phyloP scores from a whole-genome alignment of 2,329 filamentous ascomycete genomes.

The Pseudogymnoascus sp. region DNA sequence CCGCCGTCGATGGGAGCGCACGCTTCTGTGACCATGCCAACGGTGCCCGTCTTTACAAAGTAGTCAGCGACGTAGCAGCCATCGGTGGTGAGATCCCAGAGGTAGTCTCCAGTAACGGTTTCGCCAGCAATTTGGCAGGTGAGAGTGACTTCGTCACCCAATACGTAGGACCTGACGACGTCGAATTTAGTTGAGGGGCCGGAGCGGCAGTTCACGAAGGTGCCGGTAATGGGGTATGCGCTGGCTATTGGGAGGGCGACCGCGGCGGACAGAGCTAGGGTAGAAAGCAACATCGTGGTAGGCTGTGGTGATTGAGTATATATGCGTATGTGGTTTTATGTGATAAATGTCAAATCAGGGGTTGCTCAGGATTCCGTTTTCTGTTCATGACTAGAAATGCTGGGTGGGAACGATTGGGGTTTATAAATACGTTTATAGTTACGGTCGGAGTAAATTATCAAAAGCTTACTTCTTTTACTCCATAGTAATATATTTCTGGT shows the following conservation, averaged over 20 bases:
- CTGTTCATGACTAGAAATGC: not conserved
- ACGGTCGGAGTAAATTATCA: not conserved
- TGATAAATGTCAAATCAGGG: not conserved
- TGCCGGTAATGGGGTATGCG: constrained; percentile 8
- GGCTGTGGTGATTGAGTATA: not conserved
- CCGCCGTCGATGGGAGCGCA: not conserved
- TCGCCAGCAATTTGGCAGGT: constrained; percentile 14
- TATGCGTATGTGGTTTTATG: not conserved
- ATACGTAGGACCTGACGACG: constrained; percentile 12
- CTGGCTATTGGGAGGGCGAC: not conserved
- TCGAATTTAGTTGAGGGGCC: constrained; percentile 9
- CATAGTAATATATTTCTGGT: not conserved
- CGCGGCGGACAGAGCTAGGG: not conserved
- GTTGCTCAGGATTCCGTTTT: not conserved
- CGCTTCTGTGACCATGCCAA: constrained; percentile 7
- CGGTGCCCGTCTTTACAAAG: constrained; percentile 14
- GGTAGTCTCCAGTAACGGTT: constrained; percentile 11
- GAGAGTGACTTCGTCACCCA: constrained; percentile 11
- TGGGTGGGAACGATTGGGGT: no score
- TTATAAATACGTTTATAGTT: not conserved
- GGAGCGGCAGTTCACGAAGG: constrained; percentile 7
- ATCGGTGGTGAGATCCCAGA: constrained; percentile 16
- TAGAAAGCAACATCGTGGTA: not conserved
- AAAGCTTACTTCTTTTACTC: not conserved
- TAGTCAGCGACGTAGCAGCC: constrained; percentile 15